Conservation (phyloP, 2,329 filamentous ascomycete species). For the Paecilomyces sp. region DNA sequence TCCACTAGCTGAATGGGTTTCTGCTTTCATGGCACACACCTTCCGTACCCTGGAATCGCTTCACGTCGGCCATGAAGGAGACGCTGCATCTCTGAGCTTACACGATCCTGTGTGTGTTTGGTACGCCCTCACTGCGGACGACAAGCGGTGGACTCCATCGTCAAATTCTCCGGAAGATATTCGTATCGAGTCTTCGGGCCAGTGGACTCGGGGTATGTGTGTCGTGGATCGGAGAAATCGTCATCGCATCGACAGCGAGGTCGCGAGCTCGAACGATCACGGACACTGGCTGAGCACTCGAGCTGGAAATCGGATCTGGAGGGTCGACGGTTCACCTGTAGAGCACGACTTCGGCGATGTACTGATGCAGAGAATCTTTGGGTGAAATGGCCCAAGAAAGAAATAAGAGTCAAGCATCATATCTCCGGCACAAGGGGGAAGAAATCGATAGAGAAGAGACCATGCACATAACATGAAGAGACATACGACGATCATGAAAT, state of each 20-base stretch:
- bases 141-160: constrained; percentile 35
- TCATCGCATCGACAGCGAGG: constrained; percentile 39
- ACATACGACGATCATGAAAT: background rate
- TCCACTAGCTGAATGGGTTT: constrained; percentile 66
- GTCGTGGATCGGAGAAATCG: constrained; percentile 65
- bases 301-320: constrained; percentile 72
- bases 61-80: constrained; percentile 45
- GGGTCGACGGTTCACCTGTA: constrained; percentile 64
- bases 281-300: constrained; percentile 65
- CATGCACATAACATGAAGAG: background rate
- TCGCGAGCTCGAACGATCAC: constrained; percentile 62
- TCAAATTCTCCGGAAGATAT: constrained; percentile 65
- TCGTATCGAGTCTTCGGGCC: constrained; percentile 78
- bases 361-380: constrained; percentile 61
- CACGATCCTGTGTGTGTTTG: constrained; percentile 75
- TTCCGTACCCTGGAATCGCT: constrained; percentile 62
- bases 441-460: background rate
- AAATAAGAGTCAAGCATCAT: background rate
- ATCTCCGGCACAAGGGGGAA: background rate
- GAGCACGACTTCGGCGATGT: constrained; percentile 55
- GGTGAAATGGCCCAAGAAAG: constrained; percentile 12
- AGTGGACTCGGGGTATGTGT: constrained; percentile 93
- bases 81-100: constrained; percentile 53
- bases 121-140: constrained; percentile 59
- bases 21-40: constrained; percentile 63